A percentile compares a stretch with the other conserved stretches of the same genome.
These are phyloP conservation scores for Eimeria falciformis DNA, from an alignment of 169 alveolate genomes.

Conservation along the genomic window DNA sequence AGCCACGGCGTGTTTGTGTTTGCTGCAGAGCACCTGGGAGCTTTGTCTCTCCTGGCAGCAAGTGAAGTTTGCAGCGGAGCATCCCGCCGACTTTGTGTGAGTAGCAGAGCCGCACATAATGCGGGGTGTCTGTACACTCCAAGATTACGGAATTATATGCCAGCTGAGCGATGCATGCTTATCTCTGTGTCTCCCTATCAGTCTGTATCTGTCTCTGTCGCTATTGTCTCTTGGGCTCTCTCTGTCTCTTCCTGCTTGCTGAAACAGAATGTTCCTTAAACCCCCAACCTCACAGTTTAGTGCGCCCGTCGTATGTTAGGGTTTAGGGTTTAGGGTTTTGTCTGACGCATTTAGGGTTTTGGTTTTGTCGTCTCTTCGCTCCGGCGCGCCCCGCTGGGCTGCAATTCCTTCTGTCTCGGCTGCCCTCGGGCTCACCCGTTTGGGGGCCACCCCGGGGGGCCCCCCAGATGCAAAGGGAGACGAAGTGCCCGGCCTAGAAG, in stretches of 20 bases:
- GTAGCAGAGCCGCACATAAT: background rate
- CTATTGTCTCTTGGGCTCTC: background rate
- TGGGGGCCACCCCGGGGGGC: background rate
- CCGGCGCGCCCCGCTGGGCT: slow-evolving; percentile 53
- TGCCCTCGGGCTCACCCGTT: slow-evolving; percentile 1
- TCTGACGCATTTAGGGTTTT: slow-evolving; percentile 40
- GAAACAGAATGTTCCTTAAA: background rate
- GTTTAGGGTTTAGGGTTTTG: background rate
- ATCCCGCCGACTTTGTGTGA: slow-evolving; percentile 36
- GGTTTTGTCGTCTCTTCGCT: slow-evolving; percentile 53
- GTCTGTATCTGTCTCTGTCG: background rate
- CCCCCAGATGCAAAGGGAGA: background rate
- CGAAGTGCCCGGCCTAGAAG: background rate
- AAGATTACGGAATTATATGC: no score
- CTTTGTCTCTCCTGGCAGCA: slow-evolving; percentile 41
- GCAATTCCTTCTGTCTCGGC: slow-evolving; percentile 17
- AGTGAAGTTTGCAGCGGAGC: slow-evolving; percentile 28
- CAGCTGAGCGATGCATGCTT: background rate
- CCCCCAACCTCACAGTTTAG: background rate
- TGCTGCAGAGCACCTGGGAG: slow-evolving; percentile 52
- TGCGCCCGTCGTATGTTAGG: background rate
- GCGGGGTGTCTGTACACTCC: background rate
- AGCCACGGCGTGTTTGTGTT: background rate
- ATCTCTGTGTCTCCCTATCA: background rate
- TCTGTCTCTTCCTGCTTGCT: background rate